phyloP scores from a whole-genome alignment of 2,329 filamentous ascomycete genomes.

The Trichoderma harzianum region DNA sequence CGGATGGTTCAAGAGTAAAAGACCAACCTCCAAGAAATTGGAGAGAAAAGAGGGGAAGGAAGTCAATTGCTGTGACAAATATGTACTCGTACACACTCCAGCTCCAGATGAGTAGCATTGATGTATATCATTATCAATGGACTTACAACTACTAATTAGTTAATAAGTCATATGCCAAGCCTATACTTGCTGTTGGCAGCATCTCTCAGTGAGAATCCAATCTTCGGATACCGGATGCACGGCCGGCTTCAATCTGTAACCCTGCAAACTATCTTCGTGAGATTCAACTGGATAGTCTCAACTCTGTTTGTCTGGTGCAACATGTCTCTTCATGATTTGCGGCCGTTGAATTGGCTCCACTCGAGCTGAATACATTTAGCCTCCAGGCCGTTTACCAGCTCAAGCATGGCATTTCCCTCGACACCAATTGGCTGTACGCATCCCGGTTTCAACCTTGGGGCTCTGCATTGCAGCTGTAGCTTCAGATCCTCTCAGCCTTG shows the following conservation, averaged over 20 bases:
- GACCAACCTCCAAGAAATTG: not conserved
- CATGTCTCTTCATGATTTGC: not conserved
- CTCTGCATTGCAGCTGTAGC: not conserved
- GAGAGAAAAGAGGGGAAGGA: not conserved
- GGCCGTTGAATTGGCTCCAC: not conserved
- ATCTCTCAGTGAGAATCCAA: not conserved
- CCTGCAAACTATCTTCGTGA: not conserved
- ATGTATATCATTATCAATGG: not conserved
- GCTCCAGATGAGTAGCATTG: not conserved
- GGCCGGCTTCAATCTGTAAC: not conserved
- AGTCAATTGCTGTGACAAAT: not conserved
- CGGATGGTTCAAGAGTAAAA: not conserved
- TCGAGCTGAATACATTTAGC: not conserved
- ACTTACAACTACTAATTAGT: not conserved
- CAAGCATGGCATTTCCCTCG: not conserved
- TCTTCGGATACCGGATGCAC: not conserved
- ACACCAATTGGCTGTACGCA: not conserved
- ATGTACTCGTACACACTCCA: not conserved
- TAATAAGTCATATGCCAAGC: not conserved
- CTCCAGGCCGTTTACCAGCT: not conserved
- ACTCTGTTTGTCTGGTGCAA: not conserved
- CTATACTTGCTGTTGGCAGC: not conserved
- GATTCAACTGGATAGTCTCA: not conserved
- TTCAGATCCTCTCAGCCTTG: not conserved
- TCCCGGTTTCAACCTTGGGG: not conserved